phyloP scores from a whole-genome alignment of 805 yeast genomes.

The Myxozyma vanderwaltii region DNA sequence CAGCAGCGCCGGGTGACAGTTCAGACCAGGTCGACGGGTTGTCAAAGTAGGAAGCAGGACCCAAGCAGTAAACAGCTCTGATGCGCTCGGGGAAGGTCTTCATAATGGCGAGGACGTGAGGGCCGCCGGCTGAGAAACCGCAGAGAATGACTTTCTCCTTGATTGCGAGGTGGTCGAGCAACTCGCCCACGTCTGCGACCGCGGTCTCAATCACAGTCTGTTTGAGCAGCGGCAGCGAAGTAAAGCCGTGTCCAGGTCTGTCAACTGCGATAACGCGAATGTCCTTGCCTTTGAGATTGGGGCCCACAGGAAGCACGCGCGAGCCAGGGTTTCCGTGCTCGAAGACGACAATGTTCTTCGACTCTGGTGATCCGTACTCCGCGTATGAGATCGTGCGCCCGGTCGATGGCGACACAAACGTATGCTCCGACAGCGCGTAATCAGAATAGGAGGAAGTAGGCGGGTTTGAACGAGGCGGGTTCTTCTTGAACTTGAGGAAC shows the following conservation, averaged over 20 bases:
- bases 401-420: conserved; percentile 29
- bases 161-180: conserved; percentile 30
- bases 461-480: conserved; percentile 32
- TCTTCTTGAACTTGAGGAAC: conserved; percentile 18
- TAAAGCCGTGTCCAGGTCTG: conserved; percentile 33
- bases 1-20: conserved; percentile 20
- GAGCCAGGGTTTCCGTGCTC: conserved; percentile 34
- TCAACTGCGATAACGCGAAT: conserved; percentile 32
- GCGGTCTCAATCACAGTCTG: conserved; percentile 33
- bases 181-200: conserved; percentile 29
- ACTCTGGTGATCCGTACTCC: conserved; percentile 29
- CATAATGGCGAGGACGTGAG: conserved; percentile 31
- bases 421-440: conserved; percentile 31
- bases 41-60: conserved; percentile 32
- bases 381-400: conserved; percentile 35
- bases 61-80: conserved; percentile 26
- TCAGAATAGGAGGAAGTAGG: conserved; percentile 31
- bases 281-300: conserved; percentile 32
- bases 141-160: conserved; percentile 22
- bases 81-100: conserved; percentile 26
- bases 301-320: conserved; percentile 31
- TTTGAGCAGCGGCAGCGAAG: conserved; percentile 28
- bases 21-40: conserved; percentile 23
- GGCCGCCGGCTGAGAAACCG: conserved; percentile 35
- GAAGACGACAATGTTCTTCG: conserved; percentile 31